These are phyloP conservation scores for Dothistroma pini DNA, from an alignment of 2,329 filamentous ascomycete genomes.

Conservation along the genomic window DNA sequence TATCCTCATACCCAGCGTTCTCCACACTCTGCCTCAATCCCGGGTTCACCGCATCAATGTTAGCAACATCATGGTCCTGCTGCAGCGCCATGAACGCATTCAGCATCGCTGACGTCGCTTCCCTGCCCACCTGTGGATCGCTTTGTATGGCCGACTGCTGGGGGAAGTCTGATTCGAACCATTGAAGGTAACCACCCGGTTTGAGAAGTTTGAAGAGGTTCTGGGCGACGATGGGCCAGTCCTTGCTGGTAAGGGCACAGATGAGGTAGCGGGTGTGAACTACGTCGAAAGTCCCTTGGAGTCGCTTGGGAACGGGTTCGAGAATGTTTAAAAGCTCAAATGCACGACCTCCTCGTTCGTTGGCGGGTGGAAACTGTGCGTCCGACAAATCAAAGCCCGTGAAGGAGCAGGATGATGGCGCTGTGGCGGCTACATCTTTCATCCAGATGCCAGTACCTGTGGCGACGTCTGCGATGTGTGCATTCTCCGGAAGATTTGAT, in stretches of 20 bases:
- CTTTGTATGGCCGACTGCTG: constrained; percentile 5
- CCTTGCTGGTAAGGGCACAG: constrained; percentile 12
- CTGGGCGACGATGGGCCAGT: constrained; percentile 16
- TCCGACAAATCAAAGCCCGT: constrained; percentile 22
- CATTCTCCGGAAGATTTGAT: constrained; percentile 10
- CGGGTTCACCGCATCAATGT: neutral
- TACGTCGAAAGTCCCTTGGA: constrained; percentile 17
- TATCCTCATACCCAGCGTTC: constrained; percentile 11
- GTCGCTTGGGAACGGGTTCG: constrained; percentile 11
- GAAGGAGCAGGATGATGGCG: constrained; percentile 5
- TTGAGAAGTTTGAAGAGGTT: constrained; percentile 20
- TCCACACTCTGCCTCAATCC: constrained; percentile 2
- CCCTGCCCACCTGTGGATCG: neutral
- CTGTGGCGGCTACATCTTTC: constrained; percentile 12
- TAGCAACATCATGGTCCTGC: neutral
- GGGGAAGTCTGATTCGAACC: constrained; percentile 21
- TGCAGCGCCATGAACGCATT: constrained; percentile 2
- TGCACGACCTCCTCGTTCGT: neutral
- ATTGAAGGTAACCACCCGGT: constrained; percentile 24
- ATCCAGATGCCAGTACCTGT: constrained; percentile 26
- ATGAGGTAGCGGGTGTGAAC: constrained; percentile 25
- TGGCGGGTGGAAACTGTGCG: constrained; percentile 17
- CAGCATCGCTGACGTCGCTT: neutral
- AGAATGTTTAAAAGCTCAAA: constrained; percentile 20
- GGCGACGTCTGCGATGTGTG: constrained; percentile 22